Percentiles rank a stretch among this genome's conserved stretches.
These are phyloP conservation scores for Ganoderma sp. DNA, from an alignment of 1,284 basidiomycete genomes.

Conservation along the genomic window DNA sequence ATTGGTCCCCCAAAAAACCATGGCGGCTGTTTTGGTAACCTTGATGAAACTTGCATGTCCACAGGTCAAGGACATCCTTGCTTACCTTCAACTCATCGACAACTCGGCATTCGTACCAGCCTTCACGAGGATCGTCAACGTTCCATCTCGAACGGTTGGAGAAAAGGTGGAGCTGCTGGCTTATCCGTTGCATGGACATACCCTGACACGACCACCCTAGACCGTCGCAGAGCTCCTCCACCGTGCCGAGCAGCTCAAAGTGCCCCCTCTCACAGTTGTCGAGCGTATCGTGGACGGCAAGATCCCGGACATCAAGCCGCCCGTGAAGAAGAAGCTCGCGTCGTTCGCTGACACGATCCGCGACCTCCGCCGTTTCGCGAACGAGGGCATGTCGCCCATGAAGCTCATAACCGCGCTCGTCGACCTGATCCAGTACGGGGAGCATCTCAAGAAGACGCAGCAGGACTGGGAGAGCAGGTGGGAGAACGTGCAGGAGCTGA, in stretches of 20 bases:
- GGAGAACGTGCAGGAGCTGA: slow-evolving; percentile 89
- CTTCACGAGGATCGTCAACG: slow-evolving; percentile 79
- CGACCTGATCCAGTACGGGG: slow-evolving; percentile 69
- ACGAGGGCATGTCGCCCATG: slow-evolving; percentile 65
- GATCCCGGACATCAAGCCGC: slow-evolving; percentile 68
- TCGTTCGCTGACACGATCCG: slow-evolving; percentile 66
- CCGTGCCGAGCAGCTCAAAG: slow-evolving; percentile 57
- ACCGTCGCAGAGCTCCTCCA: slow-evolving; percentile 60
- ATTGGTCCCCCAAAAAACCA: not conserved
- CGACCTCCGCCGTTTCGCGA: slow-evolving; percentile 60
- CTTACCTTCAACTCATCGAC: slow-evolving; percentile 86
- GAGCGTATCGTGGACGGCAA: slow-evolving; percentile 66
- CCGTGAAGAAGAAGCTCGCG: slow-evolving; percentile 66
- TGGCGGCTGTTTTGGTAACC: not conserved
- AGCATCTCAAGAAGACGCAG: slow-evolving; percentile 73
- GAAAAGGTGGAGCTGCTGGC: slow-evolving; percentile 64
- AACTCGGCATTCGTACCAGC: slow-evolving; percentile 83
- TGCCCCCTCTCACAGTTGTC: slow-evolving; percentile 65
- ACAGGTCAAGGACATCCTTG: slow-evolving; percentile 86
- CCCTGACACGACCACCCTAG: slow-evolving; percentile 9
- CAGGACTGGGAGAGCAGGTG: slow-evolving; percentile 78
- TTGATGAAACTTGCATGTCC: not conserved
- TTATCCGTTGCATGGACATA: not conserved
- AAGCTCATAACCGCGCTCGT: slow-evolving; percentile 70
- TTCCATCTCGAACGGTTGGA: slow-evolving; percentile 80